These are phyloP conservation scores for Xerophyta viscosa DNA, from an alignment of 106 monocot genomes.

Conservation along the genomic window DNA sequence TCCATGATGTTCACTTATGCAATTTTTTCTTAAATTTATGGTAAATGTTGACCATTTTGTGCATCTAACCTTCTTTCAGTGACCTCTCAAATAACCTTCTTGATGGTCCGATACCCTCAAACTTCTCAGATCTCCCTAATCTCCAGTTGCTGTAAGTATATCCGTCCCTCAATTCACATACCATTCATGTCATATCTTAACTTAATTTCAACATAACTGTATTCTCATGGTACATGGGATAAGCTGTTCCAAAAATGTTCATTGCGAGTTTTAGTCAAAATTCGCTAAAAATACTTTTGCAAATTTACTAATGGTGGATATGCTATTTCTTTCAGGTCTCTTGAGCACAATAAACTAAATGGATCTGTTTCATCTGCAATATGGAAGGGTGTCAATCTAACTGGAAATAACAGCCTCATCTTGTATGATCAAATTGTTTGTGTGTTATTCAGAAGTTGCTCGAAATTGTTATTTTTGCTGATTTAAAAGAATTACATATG, in stretches of 20 bases:
- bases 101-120: constrained; percentile 57
- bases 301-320: too few relatives aligned
- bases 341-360: constrained; percentile 58
- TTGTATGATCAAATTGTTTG: constrained; percentile 47
- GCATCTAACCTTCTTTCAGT: constrained; percentile 56
- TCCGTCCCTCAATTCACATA: not conserved
- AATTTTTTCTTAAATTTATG: too few relatives aligned
- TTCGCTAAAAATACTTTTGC: too few relatives aligned
- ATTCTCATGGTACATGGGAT: too few relatives aligned
- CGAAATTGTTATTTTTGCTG: constrained; percentile 1
- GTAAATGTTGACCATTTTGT: too few relatives aligned
- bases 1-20: too few relatives aligned
- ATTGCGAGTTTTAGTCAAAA: too few relatives aligned
- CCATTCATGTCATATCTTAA: too few relatives aligned
- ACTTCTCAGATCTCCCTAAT: constrained; percentile 56
- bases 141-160: constrained; percentile 69
- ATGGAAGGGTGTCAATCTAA: constrained; percentile 55
- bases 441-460: constrained; percentile 2
- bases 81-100: constrained; percentile 65
- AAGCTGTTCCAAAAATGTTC: too few relatives aligned
- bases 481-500: constrained; percentile 12
- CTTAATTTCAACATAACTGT: too few relatives aligned
- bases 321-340: constrained; percentile 60
- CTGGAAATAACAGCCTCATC: constrained; percentile 65
- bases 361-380: constrained; percentile 72